phyloP scores from a whole-genome alignment of 179 eudicot species.

The Carnegiea gigantea region DNA sequence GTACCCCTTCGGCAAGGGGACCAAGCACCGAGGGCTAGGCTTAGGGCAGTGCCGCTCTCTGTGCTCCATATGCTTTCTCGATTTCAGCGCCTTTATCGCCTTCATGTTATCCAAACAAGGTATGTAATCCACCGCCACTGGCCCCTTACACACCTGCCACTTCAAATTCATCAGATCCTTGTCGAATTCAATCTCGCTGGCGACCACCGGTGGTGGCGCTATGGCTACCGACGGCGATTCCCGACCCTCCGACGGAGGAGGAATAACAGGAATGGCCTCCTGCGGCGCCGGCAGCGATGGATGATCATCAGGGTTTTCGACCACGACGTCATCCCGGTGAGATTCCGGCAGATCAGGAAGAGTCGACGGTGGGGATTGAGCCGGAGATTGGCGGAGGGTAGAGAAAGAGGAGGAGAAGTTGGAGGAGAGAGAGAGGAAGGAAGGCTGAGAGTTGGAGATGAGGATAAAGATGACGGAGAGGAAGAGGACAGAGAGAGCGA shows the following conservation, averaged over 20 bases:
- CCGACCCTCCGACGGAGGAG: not conserved
- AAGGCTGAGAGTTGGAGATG: conserved; percentile 44
- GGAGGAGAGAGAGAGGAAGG: conserved; percentile 29
- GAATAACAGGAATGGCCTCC: not conserved
- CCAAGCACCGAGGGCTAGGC: conserved; percentile 52
- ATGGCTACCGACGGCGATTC: not conserved
- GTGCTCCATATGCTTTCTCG: conserved; percentile 84
- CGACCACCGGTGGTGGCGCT: not conserved
- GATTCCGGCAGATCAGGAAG: not conserved
- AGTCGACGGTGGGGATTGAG: not conserved
- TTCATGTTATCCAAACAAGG: conserved; percentile 83
- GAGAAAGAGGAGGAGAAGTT: conserved; percentile 25
- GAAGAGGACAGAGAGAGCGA: conserved; percentile 53
- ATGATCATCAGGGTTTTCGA: not conserved
- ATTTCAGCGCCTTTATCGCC: conserved; percentile 60
- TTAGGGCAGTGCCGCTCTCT: conserved; percentile 85
- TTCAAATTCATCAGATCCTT: conserved; percentile 31
- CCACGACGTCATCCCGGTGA: not conserved
- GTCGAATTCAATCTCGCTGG: conserved; percentile 19
- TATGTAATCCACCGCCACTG: conserved; percentile 64
- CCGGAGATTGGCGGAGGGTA: conserved; percentile 19
- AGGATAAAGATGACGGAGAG: conserved; percentile 44
- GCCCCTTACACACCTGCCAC: conserved; percentile 61
- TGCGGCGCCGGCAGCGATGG: not conserved
- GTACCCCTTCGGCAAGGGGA: conserved; percentile 64